Percentiles rank a stretch among this genome's conserved stretches.
Evolutionary conservation across 2,329 filamentous ascomycete genomes (phyloP).

Genomic region (Paraphoma sp.): DNA sequence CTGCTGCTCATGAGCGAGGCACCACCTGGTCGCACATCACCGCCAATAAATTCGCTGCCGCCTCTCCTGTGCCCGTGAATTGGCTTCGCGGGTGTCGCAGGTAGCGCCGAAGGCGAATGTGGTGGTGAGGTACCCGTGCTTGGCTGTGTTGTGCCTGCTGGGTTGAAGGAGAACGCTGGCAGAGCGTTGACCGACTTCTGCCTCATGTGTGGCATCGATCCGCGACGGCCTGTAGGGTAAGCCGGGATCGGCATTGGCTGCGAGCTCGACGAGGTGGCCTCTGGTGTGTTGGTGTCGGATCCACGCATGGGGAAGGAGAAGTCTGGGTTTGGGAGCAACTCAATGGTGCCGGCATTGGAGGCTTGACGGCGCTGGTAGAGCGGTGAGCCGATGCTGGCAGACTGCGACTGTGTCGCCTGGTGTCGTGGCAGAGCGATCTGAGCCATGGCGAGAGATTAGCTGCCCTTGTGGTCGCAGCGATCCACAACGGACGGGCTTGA

Average conservation of each 20-base stretch:
- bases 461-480: conserved; percentile 30
- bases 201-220: conserved; percentile 43
- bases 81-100: conserved; percentile 59
- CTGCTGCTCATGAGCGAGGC: conserved; percentile 70
- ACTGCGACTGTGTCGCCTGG: conserved; percentile 48
- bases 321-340: conserved; percentile 56
- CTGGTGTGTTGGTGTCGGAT: conserved; percentile 32
- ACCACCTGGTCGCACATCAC: conserved; percentile 61
- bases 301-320: conserved; percentile 56
- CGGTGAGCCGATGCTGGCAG: conserved; percentile 41
- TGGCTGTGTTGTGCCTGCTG: conserved; percentile 46
- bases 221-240: conserved; percentile 41
- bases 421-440: conserved; percentile 50
- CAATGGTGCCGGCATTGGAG: conserved; percentile 44
- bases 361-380: conserved; percentile 45
- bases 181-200: conserved; percentile 53
- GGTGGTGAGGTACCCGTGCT: conserved; percentile 42
- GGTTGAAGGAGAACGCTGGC: conserved; percentile 59
- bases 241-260: conserved; percentile 48
- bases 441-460: conserved; percentile 41
- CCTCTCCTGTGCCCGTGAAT: conserved; percentile 72
- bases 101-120: conserved; percentile 46
- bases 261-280: conserved; percentile 42
- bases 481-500: conserved; percentile 28
- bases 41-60: conserved; percentile 86